These are phyloP conservation scores for Porcisia deanei DNA, from an alignment of 208 protist species.

Conservation along the genomic window DNA sequence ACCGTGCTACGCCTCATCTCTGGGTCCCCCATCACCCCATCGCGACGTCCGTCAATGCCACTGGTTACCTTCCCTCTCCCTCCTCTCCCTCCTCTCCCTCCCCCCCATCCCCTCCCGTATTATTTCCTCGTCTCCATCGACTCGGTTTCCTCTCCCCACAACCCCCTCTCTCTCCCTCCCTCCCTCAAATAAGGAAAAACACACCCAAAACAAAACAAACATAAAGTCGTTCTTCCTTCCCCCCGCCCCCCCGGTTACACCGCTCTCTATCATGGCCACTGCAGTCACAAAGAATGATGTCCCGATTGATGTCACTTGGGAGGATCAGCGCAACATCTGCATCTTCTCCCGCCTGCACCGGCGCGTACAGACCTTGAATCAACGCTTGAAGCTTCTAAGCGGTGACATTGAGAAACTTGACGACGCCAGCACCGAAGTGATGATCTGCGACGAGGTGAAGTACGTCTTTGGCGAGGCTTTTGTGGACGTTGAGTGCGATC, in stretches of 20 bases:
- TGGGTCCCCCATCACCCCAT: no score
- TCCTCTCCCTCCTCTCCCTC: not conserved
- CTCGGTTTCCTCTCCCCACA: not conserved
- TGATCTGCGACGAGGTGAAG: conserved; percentile 75
- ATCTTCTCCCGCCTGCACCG: conserved; percentile 81
- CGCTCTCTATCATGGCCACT: not conserved
- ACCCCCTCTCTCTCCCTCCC: not conserved
- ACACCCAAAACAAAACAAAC: not conserved
- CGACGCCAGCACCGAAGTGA: conserved; percentile 50
- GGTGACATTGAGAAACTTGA: conserved; percentile 80
- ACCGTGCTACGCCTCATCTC: no score
- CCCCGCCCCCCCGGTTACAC: not conserved
- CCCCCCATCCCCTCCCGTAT: not conserved
- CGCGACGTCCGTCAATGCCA: not conserved
- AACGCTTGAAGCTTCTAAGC: conserved; percentile 39
- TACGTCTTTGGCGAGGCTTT: conserved; percentile 91
- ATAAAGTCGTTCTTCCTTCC: not conserved
- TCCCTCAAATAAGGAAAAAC: not conserved
- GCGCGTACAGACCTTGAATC: conserved; percentile 60
- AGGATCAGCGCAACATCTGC: conserved; percentile 90
- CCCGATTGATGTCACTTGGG: conserved; percentile 83
- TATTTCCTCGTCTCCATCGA: not conserved
- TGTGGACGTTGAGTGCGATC: conserved; percentile 67
- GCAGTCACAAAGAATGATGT: conserved; percentile 44
- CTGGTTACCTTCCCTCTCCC: not conserved